Base-by-base conservation (phyloP, 2,329 filamentous ascomycete genomes). In the Aureobasidium sp. region DNA sequence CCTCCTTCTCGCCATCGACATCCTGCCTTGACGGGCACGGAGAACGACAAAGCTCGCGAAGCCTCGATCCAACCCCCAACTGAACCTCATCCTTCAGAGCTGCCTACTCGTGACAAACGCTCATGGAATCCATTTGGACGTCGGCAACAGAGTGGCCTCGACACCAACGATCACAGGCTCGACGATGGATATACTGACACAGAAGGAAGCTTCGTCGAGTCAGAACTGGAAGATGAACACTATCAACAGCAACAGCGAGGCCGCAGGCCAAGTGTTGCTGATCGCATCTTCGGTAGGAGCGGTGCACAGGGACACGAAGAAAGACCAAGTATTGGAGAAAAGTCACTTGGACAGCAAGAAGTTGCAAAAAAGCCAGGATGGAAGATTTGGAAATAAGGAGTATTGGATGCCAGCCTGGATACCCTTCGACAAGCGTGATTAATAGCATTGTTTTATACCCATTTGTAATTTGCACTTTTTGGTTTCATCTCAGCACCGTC, bases 351-450 rank as follows among this genome's bases (percentile, higher is more conserved):
- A 60, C 71, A 69, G n/a, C 68, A 47, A 29, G 42, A 58, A 2
- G 7, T 7, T 19, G 19, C 73, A 63, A 77, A 73, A 57, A 77
- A 76, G 65, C 70, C 64, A 63, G 71, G 69, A 66, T 75, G 70
- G 72, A 73, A 72, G 71, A 71, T 74, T 66, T 72, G 72, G 73
- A 56, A 53, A 66, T 54, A 27, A 47, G 33, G n/a, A 50, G 6
- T 40, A 8, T 27, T 29, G 31, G 8, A 24, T 1, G 31, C 2
- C 8, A 19, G 29, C 5, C 17, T 12, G 19, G 29, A 35, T 35
- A 24, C 4, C 7, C 47, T 35, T 35, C 14, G 31, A 52, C 3
- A 33, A 22, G 37, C 42, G 8, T 29, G 31, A 27, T n/a, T 59
- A 9, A 17, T 12, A 48, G 44, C 33, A 49, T 39, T 31, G 7